A percentile compares a stretch with the other conserved stretches of the same genome.
Conservation (phyloP, 306 rosid species). For the Abrus pulchellus region DNA sequence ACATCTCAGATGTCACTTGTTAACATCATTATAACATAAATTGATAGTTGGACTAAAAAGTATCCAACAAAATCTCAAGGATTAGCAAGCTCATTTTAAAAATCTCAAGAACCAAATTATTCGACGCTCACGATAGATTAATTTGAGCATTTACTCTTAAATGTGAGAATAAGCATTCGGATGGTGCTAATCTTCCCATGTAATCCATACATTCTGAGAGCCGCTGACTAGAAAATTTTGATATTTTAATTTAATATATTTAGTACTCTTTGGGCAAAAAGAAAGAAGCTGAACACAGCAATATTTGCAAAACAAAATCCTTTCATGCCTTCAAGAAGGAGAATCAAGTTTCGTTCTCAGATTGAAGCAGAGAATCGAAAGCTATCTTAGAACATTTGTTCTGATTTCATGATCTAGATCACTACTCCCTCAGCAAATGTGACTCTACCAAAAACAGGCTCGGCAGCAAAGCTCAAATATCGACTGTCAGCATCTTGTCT, state of each 20-base stretch:
- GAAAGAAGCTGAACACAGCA: conserved; percentile 50
- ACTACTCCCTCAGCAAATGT: conserved; percentile 46
- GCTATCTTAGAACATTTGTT: conserved; percentile 6
- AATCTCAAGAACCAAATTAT: too few species aligned
- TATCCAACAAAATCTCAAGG: too few species aligned
- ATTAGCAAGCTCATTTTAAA: too few species aligned
- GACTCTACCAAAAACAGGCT: conserved; percentile 16
- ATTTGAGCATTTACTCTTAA: not conserved
- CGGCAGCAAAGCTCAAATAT: conserved; percentile 53
- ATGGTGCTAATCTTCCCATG: not conserved
- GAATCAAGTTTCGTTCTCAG: conserved; percentile 48
- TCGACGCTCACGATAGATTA: too few species aligned
- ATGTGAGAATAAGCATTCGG: conserved; percentile 16
- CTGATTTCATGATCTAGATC: conserved; percentile 24
- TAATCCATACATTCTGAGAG: not conserved
- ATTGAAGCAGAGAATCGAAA: conserved; percentile 36
- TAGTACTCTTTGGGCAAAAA: conserved; percentile 36
- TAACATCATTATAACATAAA: too few species aligned
- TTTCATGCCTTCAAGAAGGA: conserved; percentile 46
- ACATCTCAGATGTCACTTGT: too few species aligned
- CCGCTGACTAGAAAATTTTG: not conserved
- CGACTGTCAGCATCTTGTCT: conserved; percentile 78
- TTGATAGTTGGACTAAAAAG: too few species aligned
- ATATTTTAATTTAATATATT: conserved; percentile 22
- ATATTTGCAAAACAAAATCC: conserved; percentile 51